Evolutionary conservation across 257 asterid species (phyloP).

Genomic region (Leptodermis oblonga): DNA sequence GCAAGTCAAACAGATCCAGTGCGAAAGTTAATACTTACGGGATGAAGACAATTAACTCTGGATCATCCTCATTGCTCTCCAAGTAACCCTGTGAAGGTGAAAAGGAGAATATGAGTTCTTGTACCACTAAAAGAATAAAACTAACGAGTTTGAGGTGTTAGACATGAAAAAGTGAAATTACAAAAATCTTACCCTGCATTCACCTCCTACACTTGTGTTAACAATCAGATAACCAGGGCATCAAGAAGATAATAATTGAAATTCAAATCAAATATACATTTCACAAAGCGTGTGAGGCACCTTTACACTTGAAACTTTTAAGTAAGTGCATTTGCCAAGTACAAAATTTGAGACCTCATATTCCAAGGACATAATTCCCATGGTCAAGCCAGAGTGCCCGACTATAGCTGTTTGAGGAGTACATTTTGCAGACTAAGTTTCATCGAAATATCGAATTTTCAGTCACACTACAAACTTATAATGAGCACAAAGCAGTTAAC

Average conservation of each 20-base stretch:
- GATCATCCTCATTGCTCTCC: constrained; percentile 98
- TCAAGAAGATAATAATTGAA: not conserved
- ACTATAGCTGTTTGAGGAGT: not conserved
- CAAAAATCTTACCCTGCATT: not conserved
- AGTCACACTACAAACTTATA: not conserved
- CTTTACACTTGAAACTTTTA: not conserved
- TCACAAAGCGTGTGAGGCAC: not conserved
- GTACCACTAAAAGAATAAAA: constrained; percentile 11
- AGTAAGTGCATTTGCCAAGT: not conserved
- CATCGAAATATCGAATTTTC: not conserved
- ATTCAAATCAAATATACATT: not conserved
- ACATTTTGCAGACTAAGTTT: not conserved
- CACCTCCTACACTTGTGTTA: not conserved
- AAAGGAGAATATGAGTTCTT: constrained; percentile 12
- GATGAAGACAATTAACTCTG: constrained; percentile 88
- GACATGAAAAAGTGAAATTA: not conserved
- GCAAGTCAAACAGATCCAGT: not conserved
- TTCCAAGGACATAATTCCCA: not conserved
- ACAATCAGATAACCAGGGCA: not conserved
- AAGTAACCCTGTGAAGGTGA: constrained; percentile 58
- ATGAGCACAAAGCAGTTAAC: not conserved
- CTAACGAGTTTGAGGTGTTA: not conserved
- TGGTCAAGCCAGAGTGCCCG: too few relatives aligned
- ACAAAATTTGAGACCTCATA: not conserved
- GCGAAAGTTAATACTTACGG: constrained; percentile 59